These are phyloP conservation scores for Diaporthe velutina DNA, from an alignment of 2,329 filamentous ascomycete genomes.

Conservation along the genomic window DNA sequence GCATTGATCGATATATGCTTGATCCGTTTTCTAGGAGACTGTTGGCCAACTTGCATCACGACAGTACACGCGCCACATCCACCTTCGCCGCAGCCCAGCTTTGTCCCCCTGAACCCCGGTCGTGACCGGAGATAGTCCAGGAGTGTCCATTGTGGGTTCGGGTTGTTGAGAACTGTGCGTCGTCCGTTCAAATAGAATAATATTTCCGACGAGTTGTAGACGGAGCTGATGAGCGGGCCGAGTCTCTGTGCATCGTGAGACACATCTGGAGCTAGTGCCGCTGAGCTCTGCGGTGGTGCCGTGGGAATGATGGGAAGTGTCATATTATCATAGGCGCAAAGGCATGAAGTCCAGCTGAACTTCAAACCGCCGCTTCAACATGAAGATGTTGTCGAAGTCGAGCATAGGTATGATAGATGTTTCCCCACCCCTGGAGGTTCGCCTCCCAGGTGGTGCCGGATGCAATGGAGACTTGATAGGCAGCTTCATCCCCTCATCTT, in stretches of 20 bases:
- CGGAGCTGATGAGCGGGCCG: not conserved
- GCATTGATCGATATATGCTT: constrained; percentile 98
- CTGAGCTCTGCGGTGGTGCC: not conserved
- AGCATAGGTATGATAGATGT: not conserved
- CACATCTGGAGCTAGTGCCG: not conserved
- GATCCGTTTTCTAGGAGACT: constrained; percentile 85
- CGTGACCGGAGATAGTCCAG: constrained; percentile 25
- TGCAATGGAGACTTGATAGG: constrained; percentile 27
- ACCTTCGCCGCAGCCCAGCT: constrained; percentile 86
- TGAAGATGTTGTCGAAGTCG: not conserved
- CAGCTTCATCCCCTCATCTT: constrained; percentile 28
- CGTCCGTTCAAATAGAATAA: constrained; percentile 21
- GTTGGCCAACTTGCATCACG: constrained; percentile 85
- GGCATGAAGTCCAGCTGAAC: not conserved
- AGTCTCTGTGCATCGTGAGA: constrained; percentile 10
- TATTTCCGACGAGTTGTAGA: not conserved
- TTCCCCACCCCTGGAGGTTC: constrained; percentile 18
- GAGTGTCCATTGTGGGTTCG: constrained; percentile 29
- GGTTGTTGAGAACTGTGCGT: constrained; percentile 17
- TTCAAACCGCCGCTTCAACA: not conserved
- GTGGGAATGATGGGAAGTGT: not conserved
- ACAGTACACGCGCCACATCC: constrained; percentile 97
- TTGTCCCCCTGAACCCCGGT: constrained; percentile 22
- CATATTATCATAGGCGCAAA: not conserved
- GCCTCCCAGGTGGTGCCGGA: constrained; percentile 18